A percentile compares a stretch with the other conserved stretches of the same genome.
Conservation (phyloP, 2,329 filamentous ascomycete genomes). For the Aspergillaceae sp. region DNA sequence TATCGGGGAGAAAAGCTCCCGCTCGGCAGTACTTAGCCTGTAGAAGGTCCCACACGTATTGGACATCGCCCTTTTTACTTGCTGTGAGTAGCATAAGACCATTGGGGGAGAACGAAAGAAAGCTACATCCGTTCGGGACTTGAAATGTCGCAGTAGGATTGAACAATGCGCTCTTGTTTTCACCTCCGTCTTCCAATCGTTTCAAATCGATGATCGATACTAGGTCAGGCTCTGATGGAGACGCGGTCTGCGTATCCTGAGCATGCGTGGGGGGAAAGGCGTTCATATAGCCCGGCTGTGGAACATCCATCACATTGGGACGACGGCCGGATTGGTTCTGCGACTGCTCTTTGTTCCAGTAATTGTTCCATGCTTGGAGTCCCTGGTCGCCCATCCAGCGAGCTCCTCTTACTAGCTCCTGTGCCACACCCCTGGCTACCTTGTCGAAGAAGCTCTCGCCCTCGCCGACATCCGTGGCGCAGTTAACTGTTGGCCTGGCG, state of each 20-base stretch:
- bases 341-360: conserved; percentile 40
- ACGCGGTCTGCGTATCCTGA: conserved; percentile 28
- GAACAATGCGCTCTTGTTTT: conserved; percentile 25
- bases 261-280: conserved; percentile 41
- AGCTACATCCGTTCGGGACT: conserved; percentile 42
- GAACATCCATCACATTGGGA: conserved; percentile 21
- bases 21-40: conserved; percentile 37
- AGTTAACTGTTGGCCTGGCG: conserved; percentile 34
- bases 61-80: conserved; percentile 42
- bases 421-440: conserved; percentile 41
- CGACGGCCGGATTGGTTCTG: conserved; percentile 22
- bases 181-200: conserved; percentile 32
- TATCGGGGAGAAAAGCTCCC: conserved; percentile 29
- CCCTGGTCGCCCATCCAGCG: conserved; percentile 44
- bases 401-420: conserved; percentile 41
- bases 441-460: conserved; percentile 41
- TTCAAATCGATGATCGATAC: conserved; percentile 41
- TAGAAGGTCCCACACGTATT: conserved; percentile 45
- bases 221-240: conserved; percentile 34
- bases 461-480: conserved; percentile 39
- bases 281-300: conserved; percentile 21
- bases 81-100: conserved; percentile 41
- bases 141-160: conserved; percentile 39
- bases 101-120: conserved; percentile 41
- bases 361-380: conserved; percentile 42